Base-by-base conservation (phyloP, 148 eudicot genomes). In the Hydrangea macrophylla region DNA sequence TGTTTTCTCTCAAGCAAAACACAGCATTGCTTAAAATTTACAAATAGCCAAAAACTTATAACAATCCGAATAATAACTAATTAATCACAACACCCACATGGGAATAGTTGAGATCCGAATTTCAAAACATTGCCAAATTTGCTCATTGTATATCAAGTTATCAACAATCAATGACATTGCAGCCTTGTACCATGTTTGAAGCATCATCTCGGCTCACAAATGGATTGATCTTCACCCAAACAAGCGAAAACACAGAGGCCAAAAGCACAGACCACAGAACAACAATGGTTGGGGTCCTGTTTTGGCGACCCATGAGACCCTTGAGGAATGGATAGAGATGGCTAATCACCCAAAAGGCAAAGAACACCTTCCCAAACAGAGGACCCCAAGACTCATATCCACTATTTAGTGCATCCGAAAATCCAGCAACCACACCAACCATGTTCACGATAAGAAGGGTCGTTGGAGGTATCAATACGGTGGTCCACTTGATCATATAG, bases 351-450 rank as follows among this genome's bases (percentile, higher is more conserved):
- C 99, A 95, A 13, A 91, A 77, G 0, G 99, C 82, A 53, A 95
- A 95, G 75, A 95, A 91, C 42, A 89, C 90, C 36, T 87, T 95
- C 4, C 99, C 97, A 44, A 95, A 91, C 4, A 95, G 83, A 23
- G 99, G 99, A 0, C 99, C 99, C 99, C 97, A 95, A 7, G 99
- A 69, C 25, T 91, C 99, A 35, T 95, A 91, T 17, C 99, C 97
- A 27, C 75, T 87, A 73, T 95, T 95, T 12, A 95, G 70, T 5
- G 99, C 97, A 35, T 95, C 99, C 0, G 97, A 95, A 61, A 91
- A 95, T 11, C 99, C 97, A 12, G 97, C 99, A 10, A 91, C 97
- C 7, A 95, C 96, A 8, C 99, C 97, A 1, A 95, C 93, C 12
- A 95, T 64, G 84, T 95, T 95, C 30, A 95, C 56, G 55, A 91